Evolutionary conservation across 139 green algal genomes (phyloP).

Genomic region (Tetraselmis striata): DNA sequence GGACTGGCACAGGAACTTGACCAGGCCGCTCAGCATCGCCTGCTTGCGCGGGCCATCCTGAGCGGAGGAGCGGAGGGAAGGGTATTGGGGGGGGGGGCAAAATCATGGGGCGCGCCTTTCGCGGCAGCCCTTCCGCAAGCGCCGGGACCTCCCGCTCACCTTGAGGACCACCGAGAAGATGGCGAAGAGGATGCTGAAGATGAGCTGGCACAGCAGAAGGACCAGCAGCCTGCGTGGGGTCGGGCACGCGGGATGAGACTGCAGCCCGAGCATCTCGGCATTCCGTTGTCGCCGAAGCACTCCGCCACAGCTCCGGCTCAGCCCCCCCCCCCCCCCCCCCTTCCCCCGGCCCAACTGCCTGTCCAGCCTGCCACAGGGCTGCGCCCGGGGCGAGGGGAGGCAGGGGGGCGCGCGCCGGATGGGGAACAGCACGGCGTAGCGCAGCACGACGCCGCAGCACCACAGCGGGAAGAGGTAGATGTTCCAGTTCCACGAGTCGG

Average conservation of each 20-base stretch:
- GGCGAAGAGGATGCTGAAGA: slow-evolving; percentile 68
- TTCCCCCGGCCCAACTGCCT: no score
- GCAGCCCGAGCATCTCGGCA: neutral
- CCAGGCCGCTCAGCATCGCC: slow-evolving; percentile 22
- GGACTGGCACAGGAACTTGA: slow-evolving; percentile 61
- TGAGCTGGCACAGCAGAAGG: slow-evolving; percentile 60
- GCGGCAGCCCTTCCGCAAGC: no score
- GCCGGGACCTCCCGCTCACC: slow-evolving; percentile 20
- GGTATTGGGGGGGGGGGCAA: no score
- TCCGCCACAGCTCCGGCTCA: no score
- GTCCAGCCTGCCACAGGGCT: no score
- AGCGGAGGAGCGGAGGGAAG: no score
- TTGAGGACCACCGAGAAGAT: slow-evolving; percentile 63
- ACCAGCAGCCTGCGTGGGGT: slow-evolving; percentile 27
- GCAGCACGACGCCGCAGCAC: slow-evolving; percentile 60
- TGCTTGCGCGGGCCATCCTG: neutral
- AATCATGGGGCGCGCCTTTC: no score
- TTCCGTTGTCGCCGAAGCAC: no score
- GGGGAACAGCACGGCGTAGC: slow-evolving; percentile 76
- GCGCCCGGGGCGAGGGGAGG: no score
- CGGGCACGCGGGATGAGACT: neutral
- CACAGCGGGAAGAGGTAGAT: slow-evolving; percentile 92
- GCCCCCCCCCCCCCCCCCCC: no score
- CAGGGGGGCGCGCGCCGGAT: slow-evolving; percentile 40
- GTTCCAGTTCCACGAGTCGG: slow-evolving; percentile 97